These are phyloP conservation scores for Speleostelium caveatum DNA, from an alignment of 78 protist species.

Conservation along the genomic window DNA sequence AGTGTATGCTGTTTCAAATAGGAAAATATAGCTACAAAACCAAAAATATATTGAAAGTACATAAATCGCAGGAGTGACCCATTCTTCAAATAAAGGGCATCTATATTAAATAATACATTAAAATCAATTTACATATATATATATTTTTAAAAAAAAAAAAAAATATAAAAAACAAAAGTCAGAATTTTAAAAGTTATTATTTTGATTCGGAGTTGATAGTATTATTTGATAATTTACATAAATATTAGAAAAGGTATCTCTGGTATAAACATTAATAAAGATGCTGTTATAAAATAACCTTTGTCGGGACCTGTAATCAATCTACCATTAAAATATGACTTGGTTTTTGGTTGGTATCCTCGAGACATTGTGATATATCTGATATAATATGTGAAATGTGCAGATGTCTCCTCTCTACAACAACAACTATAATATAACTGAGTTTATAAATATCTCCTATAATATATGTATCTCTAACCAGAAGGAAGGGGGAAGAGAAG, in stretches of 20 bases:
- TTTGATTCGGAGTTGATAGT: too few relatives aligned
- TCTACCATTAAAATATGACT: conserved; percentile 38
- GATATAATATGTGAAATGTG: too few relatives aligned
- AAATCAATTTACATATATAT: too few relatives aligned
- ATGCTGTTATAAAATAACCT: conserved; percentile 37
- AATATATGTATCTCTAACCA: background rate
- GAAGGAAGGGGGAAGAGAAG: background rate
- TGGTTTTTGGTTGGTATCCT: conserved; percentile 17
- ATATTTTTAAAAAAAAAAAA: too few relatives aligned
- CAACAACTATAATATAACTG: too few relatives aligned
- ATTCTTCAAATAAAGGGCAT: conserved; percentile 77
- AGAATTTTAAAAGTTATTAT: too few relatives aligned
- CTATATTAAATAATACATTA: background rate
- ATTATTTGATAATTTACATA: conserved; percentile 34
- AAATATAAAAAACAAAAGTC: too few relatives aligned
- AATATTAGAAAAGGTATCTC: conserved; percentile 71
- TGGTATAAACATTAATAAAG: conserved; percentile 60
- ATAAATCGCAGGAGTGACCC: conserved; percentile 50
- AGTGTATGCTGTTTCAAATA: conserved; percentile 56
- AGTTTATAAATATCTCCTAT: too few relatives aligned
- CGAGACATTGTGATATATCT: too few relatives aligned
- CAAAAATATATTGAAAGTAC: conserved; percentile 59
- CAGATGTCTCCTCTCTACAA: too few relatives aligned
- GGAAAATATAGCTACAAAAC: conserved; percentile 23
- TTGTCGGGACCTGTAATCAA: conserved; percentile 77